Evolutionary conservation across 1,284 basidiomycete species (phyloP), one percentile per base, ranked within the genome.

Genomic region (Sanghuangporus baumii): DNA sequence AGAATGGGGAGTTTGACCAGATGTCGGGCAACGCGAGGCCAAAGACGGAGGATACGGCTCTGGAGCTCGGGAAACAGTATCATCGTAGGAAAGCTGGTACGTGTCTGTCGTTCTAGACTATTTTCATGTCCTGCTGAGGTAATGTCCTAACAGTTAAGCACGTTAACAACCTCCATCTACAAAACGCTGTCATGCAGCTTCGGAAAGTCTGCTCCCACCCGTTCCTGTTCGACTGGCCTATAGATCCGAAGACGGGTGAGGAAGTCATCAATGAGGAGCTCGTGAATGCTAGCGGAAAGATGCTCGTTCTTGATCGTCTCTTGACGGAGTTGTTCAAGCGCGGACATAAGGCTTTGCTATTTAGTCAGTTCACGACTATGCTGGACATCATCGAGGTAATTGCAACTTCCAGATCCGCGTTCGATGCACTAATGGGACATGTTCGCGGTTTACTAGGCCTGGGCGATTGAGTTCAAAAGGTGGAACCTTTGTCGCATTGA

Each of bases 351-450:
- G 96, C 98, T 0, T 78, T 99, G 36, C 74, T 98, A 38, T 99
- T 99, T 76, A 90, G 91, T 62, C 95, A 98, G 76, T 97, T 99
- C 74, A 96, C 91, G 51, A 95, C 90, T 1, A 95, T 98, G 94
- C 78, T 98, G 58, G 91, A 99, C 72, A 92, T 98, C 66, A 91
- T 98, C 63, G 87, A 95, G 81, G 91, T 91, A 57, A 57, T 77
- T n/a, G 4, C 72, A 6, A 55, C 1, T 6, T 71, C 57, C 62
- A 57, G 57, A 37, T 64, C 55, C 20, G 48, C 36, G 14, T 34
- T 50, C 20, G 26, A 57, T 55, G 34, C 36, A 56, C 37, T 59
- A 20, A 48, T 40, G n/a, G 40, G 62, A 38, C 57, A 37, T 41
- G 61, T 18, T 60, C 16, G 9, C n/a, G 12, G 47, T 14, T 58